Conservation (phyloP, 768 basidiomycete genomes). For the Coprinopsis marcescibilis region DNA sequence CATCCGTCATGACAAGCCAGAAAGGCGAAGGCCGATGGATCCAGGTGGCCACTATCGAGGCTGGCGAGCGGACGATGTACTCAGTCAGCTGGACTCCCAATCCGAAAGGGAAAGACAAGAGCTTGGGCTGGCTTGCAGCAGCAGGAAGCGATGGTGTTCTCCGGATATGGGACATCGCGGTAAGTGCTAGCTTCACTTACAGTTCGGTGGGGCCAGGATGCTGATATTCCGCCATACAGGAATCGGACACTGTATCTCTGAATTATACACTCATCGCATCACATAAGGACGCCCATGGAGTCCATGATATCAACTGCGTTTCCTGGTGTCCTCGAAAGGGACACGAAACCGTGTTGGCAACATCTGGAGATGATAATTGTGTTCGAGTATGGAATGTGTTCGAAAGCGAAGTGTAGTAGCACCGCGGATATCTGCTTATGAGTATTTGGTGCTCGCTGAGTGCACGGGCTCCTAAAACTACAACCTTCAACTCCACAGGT, state of each 20-base stretch:
- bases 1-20: conserved; percentile 50
- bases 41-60: conserved; percentile 18
- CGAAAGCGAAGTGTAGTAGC: not conserved
- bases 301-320: conserved; percentile 80
- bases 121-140: conserved; percentile 79
- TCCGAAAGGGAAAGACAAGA: conserved; percentile 17
- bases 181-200: conserved; percentile 24
- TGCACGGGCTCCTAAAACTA: no score
- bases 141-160: conserved; percentile 83
- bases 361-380: conserved; percentile 80
- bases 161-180: conserved; percentile 73
- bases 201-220: not conserved
- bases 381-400: conserved; percentile 68
- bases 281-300: conserved; percentile 65
- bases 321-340: conserved; percentile 75
- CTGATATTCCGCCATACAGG: conserved; percentile 21
- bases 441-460: no score
- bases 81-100: conserved; percentile 63
- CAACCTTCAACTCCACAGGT: no score
- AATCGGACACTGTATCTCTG: conserved; percentile 12
- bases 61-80: conserved; percentile 74
- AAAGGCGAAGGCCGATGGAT: conserved; percentile 9
- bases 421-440: not conserved
- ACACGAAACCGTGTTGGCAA: conserved; percentile 63
- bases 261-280: conserved; percentile 49